Evolutionary conservation across 495 filamentous ascomycete species (phyloP).

Genomic region (Penicillium turbatum): DNA sequence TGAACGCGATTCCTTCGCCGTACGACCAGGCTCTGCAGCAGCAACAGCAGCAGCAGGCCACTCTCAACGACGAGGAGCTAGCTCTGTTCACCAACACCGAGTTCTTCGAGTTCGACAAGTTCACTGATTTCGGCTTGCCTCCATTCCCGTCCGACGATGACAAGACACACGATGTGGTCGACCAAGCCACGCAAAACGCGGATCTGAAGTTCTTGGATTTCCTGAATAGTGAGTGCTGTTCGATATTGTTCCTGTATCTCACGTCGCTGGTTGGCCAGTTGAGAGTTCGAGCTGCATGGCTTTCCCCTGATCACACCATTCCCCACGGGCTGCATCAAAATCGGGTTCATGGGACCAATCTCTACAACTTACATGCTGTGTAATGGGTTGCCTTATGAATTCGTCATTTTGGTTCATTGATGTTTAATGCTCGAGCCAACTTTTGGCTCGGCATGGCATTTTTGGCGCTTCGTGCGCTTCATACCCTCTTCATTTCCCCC

Average conservation of each 20-base stretch:
- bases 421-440: background rate
- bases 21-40: constrained; percentile 60
- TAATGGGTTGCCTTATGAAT: constrained; percentile 11
- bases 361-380: background rate
- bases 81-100: constrained; percentile 90
- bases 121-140: constrained; percentile 40
- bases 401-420: background rate
- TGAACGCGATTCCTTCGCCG: constrained; percentile 70
- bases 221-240: constrained; percentile 38
- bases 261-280: constrained; percentile 13
- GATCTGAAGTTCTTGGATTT: constrained; percentile 47
- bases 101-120: constrained; percentile 84
- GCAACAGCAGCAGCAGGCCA: constrained; percentile 47
- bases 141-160: constrained; percentile 34
- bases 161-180: constrained; percentile 19
- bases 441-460: background rate
- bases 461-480: constrained; percentile 8
- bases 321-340: constrained; percentile 1
- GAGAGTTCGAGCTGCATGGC: constrained; percentile 2
- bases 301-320: constrained; percentile 18
- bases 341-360: constrained; percentile 6
- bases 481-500: background rate
- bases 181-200: constrained; percentile 20
- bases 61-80: constrained; percentile 68
- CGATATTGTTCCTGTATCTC: constrained; percentile 10